Conservation (phyloP, 441 rosid species). For the Manihot esculenta region DNA sequence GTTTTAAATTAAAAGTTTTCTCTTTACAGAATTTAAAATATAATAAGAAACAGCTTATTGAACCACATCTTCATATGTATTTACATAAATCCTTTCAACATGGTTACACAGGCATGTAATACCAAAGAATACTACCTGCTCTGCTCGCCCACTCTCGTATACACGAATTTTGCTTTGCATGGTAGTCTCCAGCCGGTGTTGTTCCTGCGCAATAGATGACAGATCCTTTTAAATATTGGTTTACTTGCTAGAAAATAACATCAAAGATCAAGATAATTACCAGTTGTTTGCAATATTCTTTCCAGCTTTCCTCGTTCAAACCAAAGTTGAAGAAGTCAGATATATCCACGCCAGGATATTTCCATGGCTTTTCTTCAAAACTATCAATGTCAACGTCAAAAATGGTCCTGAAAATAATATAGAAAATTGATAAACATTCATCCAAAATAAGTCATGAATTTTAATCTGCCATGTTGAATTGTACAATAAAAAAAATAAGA, state of each 20-base stretch:
- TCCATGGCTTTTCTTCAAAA: constrained; percentile 98
- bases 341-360: constrained; percentile 70
- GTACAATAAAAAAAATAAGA: background rate
- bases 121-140: constrained; percentile 59
- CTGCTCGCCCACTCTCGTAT: constrained; percentile 92
- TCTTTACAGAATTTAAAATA: background rate
- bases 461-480: background rate
- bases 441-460: constrained; percentile 8
- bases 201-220: constrained; percentile 57
- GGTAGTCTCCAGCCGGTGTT: constrained; percentile 81
- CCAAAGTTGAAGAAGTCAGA: constrained; percentile 94
- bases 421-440: constrained; percentile 15
- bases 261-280: constrained; percentile 43
- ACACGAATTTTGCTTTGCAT: constrained; percentile 99
- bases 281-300: constrained; percentile 93
- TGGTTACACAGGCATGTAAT: constrained; percentile 1
- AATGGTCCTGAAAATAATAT: constrained; percentile 66
- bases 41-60: background rate
- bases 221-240: constrained; percentile 27
- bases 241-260: constrained; percentile 23
- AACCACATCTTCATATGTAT: background rate
- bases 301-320: constrained; percentile 95
- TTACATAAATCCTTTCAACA: background rate
- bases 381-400: constrained; percentile 89
- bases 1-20: constrained; percentile 9